phyloP scores from a whole-genome alignment of 1,284 basidiomycete genomes.

The Hypsizygus ulmarius region DNA sequence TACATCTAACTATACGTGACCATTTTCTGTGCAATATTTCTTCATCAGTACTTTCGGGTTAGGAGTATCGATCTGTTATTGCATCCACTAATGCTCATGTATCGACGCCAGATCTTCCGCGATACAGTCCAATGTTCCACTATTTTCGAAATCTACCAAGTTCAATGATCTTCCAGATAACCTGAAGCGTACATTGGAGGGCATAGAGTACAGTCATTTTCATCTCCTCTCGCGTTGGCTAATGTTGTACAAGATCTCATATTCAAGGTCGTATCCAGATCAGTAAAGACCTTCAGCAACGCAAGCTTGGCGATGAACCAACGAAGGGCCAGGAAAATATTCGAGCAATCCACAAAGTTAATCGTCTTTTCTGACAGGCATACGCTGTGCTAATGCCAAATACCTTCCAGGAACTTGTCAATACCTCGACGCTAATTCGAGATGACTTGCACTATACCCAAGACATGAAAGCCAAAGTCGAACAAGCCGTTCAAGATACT shows the following conservation, averaged over 20 bases:
- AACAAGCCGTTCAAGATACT: conserved; percentile 74
- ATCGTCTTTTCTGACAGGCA: conserved; percentile 6
- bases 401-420: conserved; percentile 53
- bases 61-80: not conserved
- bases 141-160: conserved; percentile 61
- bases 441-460: conserved; percentile 64
- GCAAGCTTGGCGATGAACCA: conserved; percentile 73
- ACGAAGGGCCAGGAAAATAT: conserved; percentile 69
- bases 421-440: conserved; percentile 59
- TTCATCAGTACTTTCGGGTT: not conserved
- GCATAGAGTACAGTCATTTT: conserved; percentile 60
- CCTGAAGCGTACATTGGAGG: conserved; percentile 61
- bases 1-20: not conserved
- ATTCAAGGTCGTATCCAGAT: conserved; percentile 79
- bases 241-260: conserved; percentile 45
- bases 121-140: conserved; percentile 5
- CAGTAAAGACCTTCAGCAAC: conserved; percentile 71
- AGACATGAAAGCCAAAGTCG: conserved; percentile 68
- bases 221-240: conserved; percentile 5
- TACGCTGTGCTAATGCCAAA: not conserved
- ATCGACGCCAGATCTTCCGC: no score
- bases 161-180: conserved; percentile 82
- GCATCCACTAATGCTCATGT: not conserved
- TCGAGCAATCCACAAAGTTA: conserved; percentile 62
- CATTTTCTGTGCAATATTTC: not conserved